Conservation (phyloP, 257 asterid genomes). For the Solanum neorickii region DNA sequence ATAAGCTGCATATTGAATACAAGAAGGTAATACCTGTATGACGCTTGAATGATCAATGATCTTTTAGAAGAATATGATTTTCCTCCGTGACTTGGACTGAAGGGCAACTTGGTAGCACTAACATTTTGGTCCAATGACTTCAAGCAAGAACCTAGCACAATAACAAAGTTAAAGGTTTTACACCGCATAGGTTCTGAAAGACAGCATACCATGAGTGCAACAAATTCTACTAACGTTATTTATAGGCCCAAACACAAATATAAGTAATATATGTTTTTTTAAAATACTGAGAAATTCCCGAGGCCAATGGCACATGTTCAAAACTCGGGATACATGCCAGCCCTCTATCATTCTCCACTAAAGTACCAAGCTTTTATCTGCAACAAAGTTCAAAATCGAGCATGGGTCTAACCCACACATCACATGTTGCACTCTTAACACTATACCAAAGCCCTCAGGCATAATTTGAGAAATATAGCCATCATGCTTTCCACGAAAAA, state of each 20-base stretch:
- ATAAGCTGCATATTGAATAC: not conserved
- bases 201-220: not conserved
- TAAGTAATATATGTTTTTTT: not conserved
- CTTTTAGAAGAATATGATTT: slow-evolving; percentile 25
- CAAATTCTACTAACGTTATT: not conserved
- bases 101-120: slow-evolving; percentile 38
- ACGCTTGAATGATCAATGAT: slow-evolving; percentile 40
- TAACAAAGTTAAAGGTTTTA: not conserved
- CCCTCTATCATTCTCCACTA: not conserved
- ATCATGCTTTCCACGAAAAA: not conserved
- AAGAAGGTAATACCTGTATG: slow-evolving; percentile 33
- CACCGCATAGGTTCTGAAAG: not conserved
- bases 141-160: slow-evolving; percentile 26
- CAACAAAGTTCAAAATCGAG: not conserved
- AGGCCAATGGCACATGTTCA: not conserved
- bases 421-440: not conserved
- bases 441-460: not conserved
- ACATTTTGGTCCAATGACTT: slow-evolving; percentile 24
- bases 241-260: not conserved
- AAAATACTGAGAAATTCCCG: not conserved
- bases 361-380: not conserved
- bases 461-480: not conserved
- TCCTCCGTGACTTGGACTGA: slow-evolving; percentile 20
- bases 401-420: not conserved
- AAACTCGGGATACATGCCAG: not conserved